These are phyloP conservation scores for Coffea eugenioides DNA, from an alignment of 257 asterid species.

Conservation along the genomic window DNA sequence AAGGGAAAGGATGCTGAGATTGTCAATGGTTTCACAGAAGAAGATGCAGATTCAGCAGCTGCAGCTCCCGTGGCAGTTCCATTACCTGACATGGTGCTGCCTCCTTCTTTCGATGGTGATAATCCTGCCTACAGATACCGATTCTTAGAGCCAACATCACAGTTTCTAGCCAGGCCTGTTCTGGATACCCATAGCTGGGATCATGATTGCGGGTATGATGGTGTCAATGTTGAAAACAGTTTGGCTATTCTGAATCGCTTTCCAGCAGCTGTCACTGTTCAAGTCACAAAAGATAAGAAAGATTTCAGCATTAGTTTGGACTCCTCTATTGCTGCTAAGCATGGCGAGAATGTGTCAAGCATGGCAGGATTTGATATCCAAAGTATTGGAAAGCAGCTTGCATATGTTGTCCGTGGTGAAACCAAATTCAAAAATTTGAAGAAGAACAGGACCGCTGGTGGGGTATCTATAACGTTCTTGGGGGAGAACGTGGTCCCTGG, in stretches of 20 bases:
- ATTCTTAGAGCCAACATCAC: conserved; percentile 93
- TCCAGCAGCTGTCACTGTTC: conserved; percentile 69
- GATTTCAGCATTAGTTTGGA: conserved; percentile 82
- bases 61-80: conserved; percentile 96
- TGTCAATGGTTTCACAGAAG: conserved; percentile 53
- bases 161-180: conserved; percentile 94
- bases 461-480: conserved; percentile 64
- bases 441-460: conserved; percentile 71
- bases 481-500: conserved; percentile 89
- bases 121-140: conserved; percentile 83
- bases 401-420: conserved; percentile 79
- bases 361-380: conserved; percentile 93
- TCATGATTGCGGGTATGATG: conserved; percentile 97
- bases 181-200: conserved; percentile 96
- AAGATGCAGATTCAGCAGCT: conserved; percentile 71
- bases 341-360: conserved; percentile 63
- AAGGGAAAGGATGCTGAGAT: conserved; percentile 48
- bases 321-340: conserved; percentile 70
- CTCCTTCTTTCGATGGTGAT: conserved; percentile 81
- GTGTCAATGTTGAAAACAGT: conserved; percentile 87
- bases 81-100: conserved; percentile 93
- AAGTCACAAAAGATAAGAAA: conserved; percentile 85
- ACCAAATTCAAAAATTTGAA: conserved; percentile 61
- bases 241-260: conserved; percentile 61
- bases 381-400: conserved; percentile 88